These are phyloP conservation scores for Lentinula novae-zelandiae DNA, from an alignment of 1,284 basidiomycete species.

Conservation along the genomic window DNA sequence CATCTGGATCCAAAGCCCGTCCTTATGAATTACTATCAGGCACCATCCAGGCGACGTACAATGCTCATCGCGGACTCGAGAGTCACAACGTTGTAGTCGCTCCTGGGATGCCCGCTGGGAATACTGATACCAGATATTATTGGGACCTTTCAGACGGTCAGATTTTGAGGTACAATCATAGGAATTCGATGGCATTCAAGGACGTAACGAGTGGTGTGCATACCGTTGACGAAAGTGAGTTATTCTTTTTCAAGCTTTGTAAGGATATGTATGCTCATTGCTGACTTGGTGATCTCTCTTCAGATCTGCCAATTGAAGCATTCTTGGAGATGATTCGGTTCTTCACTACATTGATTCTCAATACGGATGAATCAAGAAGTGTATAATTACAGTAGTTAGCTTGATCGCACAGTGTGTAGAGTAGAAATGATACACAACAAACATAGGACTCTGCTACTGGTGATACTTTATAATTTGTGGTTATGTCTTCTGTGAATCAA, in stretches of 20 bases:
- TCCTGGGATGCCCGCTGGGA: conserved; percentile 13
- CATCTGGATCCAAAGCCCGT: not conserved
- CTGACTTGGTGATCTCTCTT: not conserved
- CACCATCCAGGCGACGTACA: conserved; percentile 40
- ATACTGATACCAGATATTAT: conserved; percentile 40
- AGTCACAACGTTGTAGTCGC: conserved; percentile 17
- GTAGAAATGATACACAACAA: not conserved
- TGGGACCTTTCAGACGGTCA: conserved; percentile 38
- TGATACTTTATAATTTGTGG: too few relatives aligned
- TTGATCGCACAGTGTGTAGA: not conserved
- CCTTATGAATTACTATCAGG: conserved; percentile 34
- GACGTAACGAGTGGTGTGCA: conserved; percentile 37
- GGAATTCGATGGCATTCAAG: conserved; percentile 23
- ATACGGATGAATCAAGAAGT: conserved; percentile 16
- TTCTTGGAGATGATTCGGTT: conserved; percentile 20
- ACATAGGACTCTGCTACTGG: too few relatives aligned
- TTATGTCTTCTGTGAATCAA: not conserved
- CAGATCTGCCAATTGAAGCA: conserved; percentile 14
- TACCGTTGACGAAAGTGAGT: conserved; percentile 39
- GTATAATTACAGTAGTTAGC: not conserved
- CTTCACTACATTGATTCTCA: conserved; percentile 20
- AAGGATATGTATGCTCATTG: not conserved
- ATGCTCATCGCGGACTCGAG: conserved; percentile 24
- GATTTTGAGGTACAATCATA: conserved; percentile 45
- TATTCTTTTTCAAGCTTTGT: not conserved